phyloP scores from a whole-genome alignment of 2,329 filamentous ascomycete species.

The Ceratocystis smalleyi region DNA sequence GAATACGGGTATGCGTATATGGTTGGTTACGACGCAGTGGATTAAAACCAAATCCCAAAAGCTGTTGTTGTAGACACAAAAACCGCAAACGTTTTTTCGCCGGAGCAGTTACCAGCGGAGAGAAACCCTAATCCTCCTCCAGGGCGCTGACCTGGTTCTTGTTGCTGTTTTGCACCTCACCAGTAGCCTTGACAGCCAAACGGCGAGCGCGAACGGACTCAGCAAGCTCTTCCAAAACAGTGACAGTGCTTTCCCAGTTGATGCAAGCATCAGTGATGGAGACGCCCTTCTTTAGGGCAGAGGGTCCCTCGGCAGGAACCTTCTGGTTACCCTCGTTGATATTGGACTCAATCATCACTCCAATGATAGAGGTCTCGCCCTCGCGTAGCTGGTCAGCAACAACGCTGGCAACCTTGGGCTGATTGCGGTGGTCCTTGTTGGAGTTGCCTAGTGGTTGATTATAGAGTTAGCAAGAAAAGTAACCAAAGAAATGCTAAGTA shows the following conservation, averaged over 20 bases:
- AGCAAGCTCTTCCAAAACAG: conserved; percentile 70
- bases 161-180: conserved; percentile 21
- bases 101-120: not conserved
- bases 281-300: conserved; percentile 69
- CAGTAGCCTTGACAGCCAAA: conserved; percentile 28
- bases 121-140: conserved; percentile 33
- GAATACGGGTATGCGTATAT: not conserved
- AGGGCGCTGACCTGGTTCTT: conserved; percentile 30
- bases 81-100: not conserved
- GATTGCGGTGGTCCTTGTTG: conserved; percentile 92
- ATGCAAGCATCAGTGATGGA: conserved; percentile 96
- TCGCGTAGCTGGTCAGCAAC: conserved; percentile 74
- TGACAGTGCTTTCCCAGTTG: conserved; percentile 72
- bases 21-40: not conserved
- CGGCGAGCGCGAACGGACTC: conserved; percentile 66
- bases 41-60: not conserved
- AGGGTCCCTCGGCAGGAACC: conserved; percentile 66
- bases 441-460: conserved; percentile 49
- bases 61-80: not conserved
- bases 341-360: conserved; percentile 98
- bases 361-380: conserved; percentile 77
- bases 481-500: not conserved
- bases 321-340: conserved; percentile 85
- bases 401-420: conserved; percentile 75
- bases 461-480: not conserved